Percentiles rank a stretch among this genome's conserved stretches.
Conservation (phyloP, 2,329 filamentous ascomycete genomes). For the Penicillium sp. region DNA sequence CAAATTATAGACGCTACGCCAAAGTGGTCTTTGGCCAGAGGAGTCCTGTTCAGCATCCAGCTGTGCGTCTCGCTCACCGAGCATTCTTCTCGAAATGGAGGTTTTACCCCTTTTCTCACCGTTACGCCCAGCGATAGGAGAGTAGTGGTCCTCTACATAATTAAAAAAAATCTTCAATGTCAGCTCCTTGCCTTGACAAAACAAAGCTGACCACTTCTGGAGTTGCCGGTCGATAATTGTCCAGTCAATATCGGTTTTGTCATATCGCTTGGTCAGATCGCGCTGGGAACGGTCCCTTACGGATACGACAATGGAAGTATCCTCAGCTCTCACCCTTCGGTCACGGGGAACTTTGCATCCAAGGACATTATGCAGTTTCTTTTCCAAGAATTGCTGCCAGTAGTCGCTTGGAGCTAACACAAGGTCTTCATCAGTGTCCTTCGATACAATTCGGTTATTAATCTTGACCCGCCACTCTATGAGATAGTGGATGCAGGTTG, state of each 20-base stretch:
- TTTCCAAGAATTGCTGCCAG: slow-evolving; percentile 15
- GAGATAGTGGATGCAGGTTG: slow-evolving; percentile 16
- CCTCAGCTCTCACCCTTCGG: not conserved
- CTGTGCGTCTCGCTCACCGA: slow-evolving; percentile 11
- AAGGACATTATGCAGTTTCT: slow-evolving; percentile 21
- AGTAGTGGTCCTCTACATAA: slow-evolving; percentile 10
- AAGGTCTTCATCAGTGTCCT: slow-evolving; percentile 23
- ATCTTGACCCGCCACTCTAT: slow-evolving; percentile 35
- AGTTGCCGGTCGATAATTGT: slow-evolving; percentile 14
- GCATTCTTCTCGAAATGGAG: slow-evolving; percentile 9
- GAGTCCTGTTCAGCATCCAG: slow-evolving; percentile 9
- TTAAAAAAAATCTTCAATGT: slow-evolving; percentile 15
- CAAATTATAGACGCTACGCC: slow-evolving; percentile 13
- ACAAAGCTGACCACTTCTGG: slow-evolving; percentile 7
- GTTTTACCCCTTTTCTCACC: slow-evolving; percentile 7
- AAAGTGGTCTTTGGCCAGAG: slow-evolving; percentile 2
- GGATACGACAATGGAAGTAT: not conserved
- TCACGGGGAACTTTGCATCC: slow-evolving; percentile 5
- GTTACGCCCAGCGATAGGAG: slow-evolving; percentile 1
- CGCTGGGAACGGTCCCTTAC: slow-evolving; percentile 8
- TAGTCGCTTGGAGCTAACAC: slow-evolving; percentile 16
- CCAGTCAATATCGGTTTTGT: slow-evolving; percentile 18
- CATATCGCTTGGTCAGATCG: slow-evolving; percentile 10
- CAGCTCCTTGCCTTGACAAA: slow-evolving; percentile 9
- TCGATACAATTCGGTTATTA: slow-evolving; percentile 19